Base-by-base conservation (phyloP, 768 basidiomycete genomes). In the Boletus sp. region DNA sequence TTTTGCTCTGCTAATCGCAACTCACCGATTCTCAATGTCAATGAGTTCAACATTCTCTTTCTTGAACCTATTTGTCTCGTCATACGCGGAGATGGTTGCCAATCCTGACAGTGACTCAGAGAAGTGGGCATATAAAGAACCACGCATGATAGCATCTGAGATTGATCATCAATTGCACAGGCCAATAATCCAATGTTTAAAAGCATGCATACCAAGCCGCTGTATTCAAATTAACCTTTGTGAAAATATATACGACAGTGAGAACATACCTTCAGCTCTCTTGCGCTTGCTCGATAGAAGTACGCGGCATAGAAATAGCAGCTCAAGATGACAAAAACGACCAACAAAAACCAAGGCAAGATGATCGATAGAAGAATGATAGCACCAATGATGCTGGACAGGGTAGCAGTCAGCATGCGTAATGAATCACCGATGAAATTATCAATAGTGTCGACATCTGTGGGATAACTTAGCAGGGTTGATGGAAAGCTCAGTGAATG, bases 61-160 rank as follows among this genome's bases (percentile, higher is more conserved):
- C 42, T 79, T 72, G 77, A 97, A 98, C 14, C 93, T 80, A 3
- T 83, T 76, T 4, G 79, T 68, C 66, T 91, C 94, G 11, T 87
- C 85, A 56, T 96, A 97, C 0, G 93, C 92, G 29, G 93, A 83
- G 47, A 96, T 93, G 8, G 92, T 94, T 1, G 89, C 80, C 37
- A 96, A 70, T 17, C 95, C 95, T 11, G 87, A 86, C 11, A 97
- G 75, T 29, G 88, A 90, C 73, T 97, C 94, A 3, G 91, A 90
- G 71, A 97, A 97, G 65, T 95, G 93, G 1, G 92, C 86, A 67
- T 97, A 97, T 17, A 98, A 72, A 0, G 87, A 85, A 0, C 90
- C 89, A 25, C 93, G 84, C 29, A 97, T 70, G n/a, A 96, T 78
- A 25, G 91, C 84, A 73, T 96, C 92, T 83, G 57, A 25, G 33